Conservation (phyloP, 1,284 basidiomycete species). For the Fereydounia khargensis region DNA sequence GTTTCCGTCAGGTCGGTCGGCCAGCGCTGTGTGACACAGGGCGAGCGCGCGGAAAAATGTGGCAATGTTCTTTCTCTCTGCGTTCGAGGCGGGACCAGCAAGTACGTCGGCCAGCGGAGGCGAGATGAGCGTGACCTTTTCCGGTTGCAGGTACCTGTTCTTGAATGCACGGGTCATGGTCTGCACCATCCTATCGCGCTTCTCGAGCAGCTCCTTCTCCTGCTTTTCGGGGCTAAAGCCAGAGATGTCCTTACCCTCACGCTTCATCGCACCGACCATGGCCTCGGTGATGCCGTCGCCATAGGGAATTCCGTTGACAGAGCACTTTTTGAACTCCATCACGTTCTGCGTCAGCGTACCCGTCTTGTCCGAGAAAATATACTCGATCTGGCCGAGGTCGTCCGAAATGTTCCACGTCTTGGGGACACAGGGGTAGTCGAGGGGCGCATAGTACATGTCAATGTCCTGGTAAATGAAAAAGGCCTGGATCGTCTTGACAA, state of each 20-base stretch:
- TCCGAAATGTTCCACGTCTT: slow-evolving; percentile 99
- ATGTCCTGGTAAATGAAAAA: slow-evolving; percentile 92
- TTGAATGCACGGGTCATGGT: slow-evolving; percentile 76
- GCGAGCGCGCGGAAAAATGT: slow-evolving; percentile 85
- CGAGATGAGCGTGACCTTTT: slow-evolving; percentile 83
- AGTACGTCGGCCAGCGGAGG: slow-evolving; percentile 78
- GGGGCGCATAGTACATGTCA: slow-evolving; percentile 89
- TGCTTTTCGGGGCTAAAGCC: slow-evolving; percentile 65
- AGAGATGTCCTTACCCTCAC: slow-evolving; percentile 69
- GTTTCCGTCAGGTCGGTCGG: slow-evolving; percentile 59
- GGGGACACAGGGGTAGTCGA: slow-evolving; percentile 81
- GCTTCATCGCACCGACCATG: slow-evolving; percentile 82
- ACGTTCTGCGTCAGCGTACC: slow-evolving; percentile 65
- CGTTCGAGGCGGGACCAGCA: slow-evolving; percentile 63
- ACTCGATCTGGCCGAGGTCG: slow-evolving; percentile 96
- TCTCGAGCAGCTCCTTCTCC: slow-evolving; percentile 63
- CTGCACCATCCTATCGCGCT: slow-evolving; percentile 76
- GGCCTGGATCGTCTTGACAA: slow-evolving; percentile 95
- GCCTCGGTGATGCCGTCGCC: slow-evolving; percentile 94
- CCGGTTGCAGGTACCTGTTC: slow-evolving; percentile 79
- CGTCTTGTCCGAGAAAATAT: slow-evolving; percentile 89
- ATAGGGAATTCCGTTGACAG: slow-evolving; percentile 77
- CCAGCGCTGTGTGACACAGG: slow-evolving; percentile 84
- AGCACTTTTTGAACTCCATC: slow-evolving; percentile 98
- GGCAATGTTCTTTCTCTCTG: slow-evolving; percentile 69